Percentiles rank a stretch among this genome's conserved stretches.
phyloP scores from a whole-genome alignment of 805 yeast species.

The Candida suzukii region DNA sequence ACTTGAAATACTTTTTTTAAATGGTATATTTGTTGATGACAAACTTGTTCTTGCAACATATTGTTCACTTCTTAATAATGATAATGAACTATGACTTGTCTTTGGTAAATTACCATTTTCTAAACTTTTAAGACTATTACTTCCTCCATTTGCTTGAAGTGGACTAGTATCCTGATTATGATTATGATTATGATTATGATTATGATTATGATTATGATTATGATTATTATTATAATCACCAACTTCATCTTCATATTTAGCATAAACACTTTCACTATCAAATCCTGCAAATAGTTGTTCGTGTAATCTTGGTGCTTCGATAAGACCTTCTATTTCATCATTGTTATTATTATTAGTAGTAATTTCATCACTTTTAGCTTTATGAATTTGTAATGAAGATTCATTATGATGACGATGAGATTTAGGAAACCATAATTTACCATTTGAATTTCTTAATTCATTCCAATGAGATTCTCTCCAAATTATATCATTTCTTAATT shows the following conservation, averaged over 20 bases:
- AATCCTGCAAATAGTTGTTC: slow-evolving; percentile 21
- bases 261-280: slow-evolving; percentile 15
- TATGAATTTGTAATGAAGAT: neutral
- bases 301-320: slow-evolving; percentile 11
- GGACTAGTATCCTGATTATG: neutral
- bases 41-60: neutral
- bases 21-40: neutral
- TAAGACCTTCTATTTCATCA: slow-evolving; percentile 2
- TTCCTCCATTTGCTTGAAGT: slow-evolving; percentile 1
- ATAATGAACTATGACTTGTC: slow-evolving; percentile 1
- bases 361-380: neutral
- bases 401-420: slow-evolving; percentile 4
- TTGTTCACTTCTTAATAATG: slow-evolving; percentile 1
- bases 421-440: slow-evolving; percentile 46
- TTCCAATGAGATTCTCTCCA: slow-evolving; percentile 56
- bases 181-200: slow-evolving; percentile 3
- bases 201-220: slow-evolving; percentile 1
- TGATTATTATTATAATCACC: slow-evolving; percentile 3
- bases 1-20: neutral
- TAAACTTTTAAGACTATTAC: neutral
- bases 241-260: slow-evolving; percentile 14
- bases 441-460: slow-evolving; percentile 37
- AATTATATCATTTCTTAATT: slow-evolving; percentile 44
- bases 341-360: neutral
- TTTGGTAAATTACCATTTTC: neutral